A percentile compares a stretch with the other conserved stretches of the same genome.
These are phyloP conservation scores for Fraxinus excelsior DNA, from an alignment of 257 asterid genomes.

Conservation along the genomic window DNA sequence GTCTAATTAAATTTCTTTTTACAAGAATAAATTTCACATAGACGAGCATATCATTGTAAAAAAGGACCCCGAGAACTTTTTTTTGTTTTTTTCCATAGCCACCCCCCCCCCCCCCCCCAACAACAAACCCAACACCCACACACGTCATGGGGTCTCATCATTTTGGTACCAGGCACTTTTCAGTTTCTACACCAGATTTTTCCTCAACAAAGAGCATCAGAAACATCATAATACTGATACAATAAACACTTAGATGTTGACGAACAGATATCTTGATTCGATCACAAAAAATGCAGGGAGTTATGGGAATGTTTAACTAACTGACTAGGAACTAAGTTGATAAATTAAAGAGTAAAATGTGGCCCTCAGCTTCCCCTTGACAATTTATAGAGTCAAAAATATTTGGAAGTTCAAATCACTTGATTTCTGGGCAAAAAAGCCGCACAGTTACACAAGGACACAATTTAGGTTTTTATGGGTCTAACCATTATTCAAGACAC, in stretches of 20 bases:
- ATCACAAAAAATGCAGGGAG: neutral
- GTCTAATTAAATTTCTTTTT: neutral
- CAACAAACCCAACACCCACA: too few relatives aligned
- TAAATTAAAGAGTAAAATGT: neutral
- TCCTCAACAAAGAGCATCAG: neutral
- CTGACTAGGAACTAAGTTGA: neutral
- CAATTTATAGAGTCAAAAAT: neutral
- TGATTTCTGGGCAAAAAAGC: neutral
- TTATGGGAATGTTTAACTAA: neutral
- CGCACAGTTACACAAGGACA: neutral
- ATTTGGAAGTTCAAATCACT: constrained; percentile 1
- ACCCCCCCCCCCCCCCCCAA: too few relatives aligned
- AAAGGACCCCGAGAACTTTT: neutral
- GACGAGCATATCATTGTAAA: too few relatives aligned
- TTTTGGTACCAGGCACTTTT: neutral
- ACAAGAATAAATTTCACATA: too few relatives aligned
- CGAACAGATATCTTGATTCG: neutral
- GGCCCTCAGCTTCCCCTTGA: neutral
- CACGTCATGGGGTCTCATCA: neutral
- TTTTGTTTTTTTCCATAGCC: too few relatives aligned
- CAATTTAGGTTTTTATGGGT: neutral
- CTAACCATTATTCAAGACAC: neutral
- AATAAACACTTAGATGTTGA: neutral
- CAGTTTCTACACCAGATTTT: neutral
- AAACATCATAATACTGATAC: neutral